These are phyloP conservation scores for Citrus maxima DNA, from an alignment of 345 rosid genomes.

Conservation along the genomic window DNA sequence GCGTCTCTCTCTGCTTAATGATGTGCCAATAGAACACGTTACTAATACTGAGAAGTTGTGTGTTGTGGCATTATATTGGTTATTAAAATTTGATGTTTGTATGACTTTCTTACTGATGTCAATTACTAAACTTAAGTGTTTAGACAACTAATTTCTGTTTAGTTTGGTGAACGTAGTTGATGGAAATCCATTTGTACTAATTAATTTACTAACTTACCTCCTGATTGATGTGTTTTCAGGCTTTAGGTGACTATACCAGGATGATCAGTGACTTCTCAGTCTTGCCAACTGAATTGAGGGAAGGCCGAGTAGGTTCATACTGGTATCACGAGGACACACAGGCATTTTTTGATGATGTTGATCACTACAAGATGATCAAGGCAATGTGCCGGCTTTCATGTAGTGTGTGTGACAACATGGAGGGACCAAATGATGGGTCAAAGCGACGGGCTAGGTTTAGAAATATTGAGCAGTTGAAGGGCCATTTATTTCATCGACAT, in stretches of 20 bases:
- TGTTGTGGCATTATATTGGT: background rate
- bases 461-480: conserved; percentile 87
- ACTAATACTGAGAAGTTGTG: background rate
- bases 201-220: background rate
- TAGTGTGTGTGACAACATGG: conserved; percentile 71
- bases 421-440: conserved; percentile 53
- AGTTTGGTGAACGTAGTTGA: background rate
- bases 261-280: conserved; percentile 80
- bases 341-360: conserved; percentile 84
- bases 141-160: background rate
- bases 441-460: conserved; percentile 63
- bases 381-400: conserved; percentile 98
- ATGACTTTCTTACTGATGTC: background rate
- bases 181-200: background rate
- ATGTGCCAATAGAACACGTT: background rate
- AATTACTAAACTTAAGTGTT: background rate
- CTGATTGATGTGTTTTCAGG: conserved; percentile 37
- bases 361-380: conserved; percentile 93
- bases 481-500: conserved; percentile 86
- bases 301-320: conserved; percentile 68
- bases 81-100: background rate
- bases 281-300: conserved; percentile 75
- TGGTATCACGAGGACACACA: conserved; percentile 91
- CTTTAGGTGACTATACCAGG: conserved; percentile 88
- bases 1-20: background rate